Evolutionary conservation across 768 basidiomycete species (phyloP).

Genomic region (Russula griseocarnosa): DNA sequence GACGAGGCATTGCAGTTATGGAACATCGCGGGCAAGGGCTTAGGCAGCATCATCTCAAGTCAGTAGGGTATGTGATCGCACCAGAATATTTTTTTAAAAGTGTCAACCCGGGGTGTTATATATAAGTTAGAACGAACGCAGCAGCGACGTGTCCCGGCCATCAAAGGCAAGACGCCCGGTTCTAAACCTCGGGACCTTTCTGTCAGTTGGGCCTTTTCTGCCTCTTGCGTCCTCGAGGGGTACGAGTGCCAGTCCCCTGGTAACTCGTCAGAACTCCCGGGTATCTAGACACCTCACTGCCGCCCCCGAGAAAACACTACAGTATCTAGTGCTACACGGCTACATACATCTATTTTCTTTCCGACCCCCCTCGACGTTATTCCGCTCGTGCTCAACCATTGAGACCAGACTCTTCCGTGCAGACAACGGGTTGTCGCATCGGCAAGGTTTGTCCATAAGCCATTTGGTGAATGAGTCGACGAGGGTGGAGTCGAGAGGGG

Average conservation of each 20-base stretch:
- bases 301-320: not conserved
- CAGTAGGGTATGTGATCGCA: too few species aligned
- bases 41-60: too few species aligned
- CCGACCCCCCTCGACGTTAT: conserved; percentile 1
- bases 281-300: conserved; percentile 16
- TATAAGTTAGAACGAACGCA: conserved; percentile 4
- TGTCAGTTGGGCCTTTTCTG: conserved; percentile 3
- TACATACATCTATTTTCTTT: not conserved
- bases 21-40: too few species aligned
- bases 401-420: not conserved
- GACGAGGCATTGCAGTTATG: too few species aligned
- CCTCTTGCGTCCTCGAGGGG: conserved; percentile 19
- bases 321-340: not conserved
- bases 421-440: not conserved
- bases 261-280: conserved; percentile 24
- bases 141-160: conserved; percentile 19
- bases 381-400: not conserved
- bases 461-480: not conserved
- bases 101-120: not conserved
- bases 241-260: conserved; percentile 23
- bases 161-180: conserved; percentile 22
- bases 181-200: conserved; percentile 22
- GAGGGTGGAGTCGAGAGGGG: not conserved
- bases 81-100: too few species aligned
- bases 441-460: not conserved